These are phyloP conservation scores for Saccharomyces pastorianus DNA, from an alignment of 1,139 yeast species.

Conservation along the genomic window DNA sequence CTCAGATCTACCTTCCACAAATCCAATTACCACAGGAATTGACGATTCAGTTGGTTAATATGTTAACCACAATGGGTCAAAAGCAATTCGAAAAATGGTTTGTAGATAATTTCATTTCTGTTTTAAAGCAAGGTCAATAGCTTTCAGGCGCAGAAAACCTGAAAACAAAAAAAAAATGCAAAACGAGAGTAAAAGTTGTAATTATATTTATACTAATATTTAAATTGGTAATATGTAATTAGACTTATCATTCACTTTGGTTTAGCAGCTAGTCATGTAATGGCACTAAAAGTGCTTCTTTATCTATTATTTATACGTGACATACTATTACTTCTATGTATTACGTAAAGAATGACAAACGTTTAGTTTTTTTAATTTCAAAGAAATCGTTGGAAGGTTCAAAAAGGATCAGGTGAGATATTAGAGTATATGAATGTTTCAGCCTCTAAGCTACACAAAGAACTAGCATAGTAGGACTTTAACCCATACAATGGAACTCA, in stretches of 20 bases:
- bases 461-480: neutral
- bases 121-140: neutral
- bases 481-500: slow-evolving; percentile 1
- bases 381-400: neutral
- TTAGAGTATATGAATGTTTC: neutral
- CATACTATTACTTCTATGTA: neutral
- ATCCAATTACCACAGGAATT: slow-evolving; percentile 54
- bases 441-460: neutral
- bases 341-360: neutral
- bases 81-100: slow-evolving; percentile 61
- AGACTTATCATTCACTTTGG: neutral
- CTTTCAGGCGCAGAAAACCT: neutral
- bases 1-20: slow-evolving; percentile 44
- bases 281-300: neutral
- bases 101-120: slow-evolving; percentile 14
- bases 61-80: slow-evolving; percentile 45
- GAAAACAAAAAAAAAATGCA: neutral
- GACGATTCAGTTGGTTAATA: slow-evolving; percentile 49
- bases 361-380: neutral
- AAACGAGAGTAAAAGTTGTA: neutral
- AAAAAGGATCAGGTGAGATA: neutral
- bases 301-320: neutral
- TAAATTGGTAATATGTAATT: neutral
- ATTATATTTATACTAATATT: neutral
- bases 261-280: neutral